phyloP scores from a whole-genome alignment of 345 rosid species.

The Eucalyptus victrix region DNA sequence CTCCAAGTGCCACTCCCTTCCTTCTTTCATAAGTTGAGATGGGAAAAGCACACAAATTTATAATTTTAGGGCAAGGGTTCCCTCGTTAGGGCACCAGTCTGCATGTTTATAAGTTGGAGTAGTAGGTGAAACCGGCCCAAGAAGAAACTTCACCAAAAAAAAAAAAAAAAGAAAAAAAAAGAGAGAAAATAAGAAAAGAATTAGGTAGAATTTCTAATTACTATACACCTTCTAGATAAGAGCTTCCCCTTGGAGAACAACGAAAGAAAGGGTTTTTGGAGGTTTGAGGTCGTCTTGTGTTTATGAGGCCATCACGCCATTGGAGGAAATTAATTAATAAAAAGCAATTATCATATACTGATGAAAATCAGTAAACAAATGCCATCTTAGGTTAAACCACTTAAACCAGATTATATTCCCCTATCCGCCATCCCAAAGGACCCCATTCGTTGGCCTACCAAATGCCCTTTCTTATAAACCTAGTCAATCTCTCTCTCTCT shows the following conservation, averaged over 20 bases:
- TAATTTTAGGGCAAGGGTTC: not conserved
- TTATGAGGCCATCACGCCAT: not conserved
- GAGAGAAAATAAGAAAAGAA: not conserved
- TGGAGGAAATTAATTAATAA: not conserved
- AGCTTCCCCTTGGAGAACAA: not conserved
- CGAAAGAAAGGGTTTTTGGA: not conserved
- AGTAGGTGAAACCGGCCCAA: not conserved
- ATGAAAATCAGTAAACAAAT: not conserved
- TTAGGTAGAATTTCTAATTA: not conserved
- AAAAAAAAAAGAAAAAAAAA: rapidly evolving
- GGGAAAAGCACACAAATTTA: not conserved
- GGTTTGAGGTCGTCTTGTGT: not conserved
- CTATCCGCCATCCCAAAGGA: not conserved
- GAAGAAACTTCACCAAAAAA: not conserved
- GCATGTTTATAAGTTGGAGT: not conserved
- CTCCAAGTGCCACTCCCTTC: not conserved
- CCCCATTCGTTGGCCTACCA: not conserved
- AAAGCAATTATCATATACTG: not conserved
- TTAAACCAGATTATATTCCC: not conserved
- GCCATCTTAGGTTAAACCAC: not conserved
- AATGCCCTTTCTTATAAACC: not conserved
- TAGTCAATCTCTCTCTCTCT: not conserved
- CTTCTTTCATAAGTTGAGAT: not conserved
- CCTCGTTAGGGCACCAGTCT: not conserved
- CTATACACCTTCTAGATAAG: not conserved